Evolutionary conservation across 805 yeast genomes (phyloP).

Genomic region (Sugiyamaella qingdaonensis): DNA sequence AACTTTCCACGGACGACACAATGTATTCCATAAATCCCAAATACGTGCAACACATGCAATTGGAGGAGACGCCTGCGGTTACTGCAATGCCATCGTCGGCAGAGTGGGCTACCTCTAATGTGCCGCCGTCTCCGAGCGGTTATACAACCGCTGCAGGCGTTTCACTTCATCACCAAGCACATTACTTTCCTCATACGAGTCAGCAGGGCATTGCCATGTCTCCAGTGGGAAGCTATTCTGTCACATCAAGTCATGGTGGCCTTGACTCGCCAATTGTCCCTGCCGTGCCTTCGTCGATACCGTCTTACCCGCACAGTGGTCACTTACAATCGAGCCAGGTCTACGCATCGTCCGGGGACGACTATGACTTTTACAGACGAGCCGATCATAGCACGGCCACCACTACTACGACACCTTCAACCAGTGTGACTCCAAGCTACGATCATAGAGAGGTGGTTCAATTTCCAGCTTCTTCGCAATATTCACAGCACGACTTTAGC

Average conservation of each 20-base stretch:
- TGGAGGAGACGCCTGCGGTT: slow-evolving; percentile 1
- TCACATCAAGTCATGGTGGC: slow-evolving; percentile 2
- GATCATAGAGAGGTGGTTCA: neutral
- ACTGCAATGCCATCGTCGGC: slow-evolving; percentile 7
- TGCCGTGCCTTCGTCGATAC: neutral
- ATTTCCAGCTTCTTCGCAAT: neutral
- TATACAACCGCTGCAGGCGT: neutral
- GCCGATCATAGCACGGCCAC: neutral
- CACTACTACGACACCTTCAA: neutral
- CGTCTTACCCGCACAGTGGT: neutral
- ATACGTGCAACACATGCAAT: slow-evolving; percentile 9
- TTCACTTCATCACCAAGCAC: neutral
- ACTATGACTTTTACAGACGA: slow-evolving; percentile 3
- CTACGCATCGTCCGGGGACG: neutral
- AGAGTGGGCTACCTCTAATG: neutral
- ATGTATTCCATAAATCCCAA: slow-evolving; percentile 6
- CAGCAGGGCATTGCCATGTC: neutral
- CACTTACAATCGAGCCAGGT: neutral
- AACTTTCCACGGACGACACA: slow-evolving; percentile 4
- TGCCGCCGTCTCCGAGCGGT: slow-evolving; percentile 7
- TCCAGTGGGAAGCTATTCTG: neutral
- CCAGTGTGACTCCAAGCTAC: neutral
- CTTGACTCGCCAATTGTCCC: neutral
- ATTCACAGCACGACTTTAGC: neutral
- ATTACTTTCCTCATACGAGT: neutral